Evolutionary conservation across 495 filamentous ascomycete genomes (phyloP), one percentile per base, ranked within the genome.

Genomic region (Daldinia caldariorum): DNA sequence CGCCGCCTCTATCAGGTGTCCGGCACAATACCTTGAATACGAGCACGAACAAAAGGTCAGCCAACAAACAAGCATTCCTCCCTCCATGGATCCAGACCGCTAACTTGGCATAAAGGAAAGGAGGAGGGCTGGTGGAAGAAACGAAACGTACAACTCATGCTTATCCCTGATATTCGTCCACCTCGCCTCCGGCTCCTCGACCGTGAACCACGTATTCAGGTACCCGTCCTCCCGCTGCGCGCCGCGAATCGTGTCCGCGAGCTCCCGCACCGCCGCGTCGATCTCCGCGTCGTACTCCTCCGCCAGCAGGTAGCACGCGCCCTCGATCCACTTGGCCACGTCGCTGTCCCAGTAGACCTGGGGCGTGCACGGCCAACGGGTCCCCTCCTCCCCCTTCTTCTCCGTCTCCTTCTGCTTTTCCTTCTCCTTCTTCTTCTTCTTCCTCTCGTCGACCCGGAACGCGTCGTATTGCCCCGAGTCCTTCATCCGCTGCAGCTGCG

Each of bases 281-380:
- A 89, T 76, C 56, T 83, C 81, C 0, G 67, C 71, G 18, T 83
- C 75, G 8, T 83, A 63, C 60, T 61, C 63, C 58, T 83, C 78
- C n/a, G 66, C 65, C 9, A 87, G 75, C 59, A 88, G 80, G 50
- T 88, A 88, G 64, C 84, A 87, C 1, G 87, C 86, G 6, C 84
- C 85, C 74, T 89, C 87, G 45, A 88, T 84, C 83, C 85, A 88
- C 71, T 89, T 88, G 5, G 83, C 85, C 12, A 89, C 78, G 73
- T 89, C 87, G 32, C 84, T 86, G 65, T 89, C 87, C 86, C 85
- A 89, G 71, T 88, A 88, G 43, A 84, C 76, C 49, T 85, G 85
- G 35, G 82, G 81, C 0, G 85, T 84, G 32, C 86, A 76, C 0
- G 86, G 86, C 80, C 83, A 87, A 0, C 77, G 78, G 8, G 78